phyloP scores from a whole-genome alignment of 2,329 filamentous ascomycete genomes.

The Trichoderma breve region DNA sequence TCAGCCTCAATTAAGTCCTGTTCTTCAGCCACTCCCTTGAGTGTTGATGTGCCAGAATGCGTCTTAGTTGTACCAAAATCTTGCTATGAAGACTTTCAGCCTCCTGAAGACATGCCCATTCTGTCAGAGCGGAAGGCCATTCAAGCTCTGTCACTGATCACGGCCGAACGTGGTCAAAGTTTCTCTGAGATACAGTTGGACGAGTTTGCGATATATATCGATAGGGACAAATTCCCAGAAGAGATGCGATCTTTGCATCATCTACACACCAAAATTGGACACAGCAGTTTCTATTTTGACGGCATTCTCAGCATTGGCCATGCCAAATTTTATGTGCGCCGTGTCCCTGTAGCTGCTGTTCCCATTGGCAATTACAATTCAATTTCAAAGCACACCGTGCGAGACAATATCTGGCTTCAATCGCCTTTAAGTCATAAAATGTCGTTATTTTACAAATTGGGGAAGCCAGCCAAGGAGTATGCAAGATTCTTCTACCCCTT shows the following conservation, averaged over 20 bases:
- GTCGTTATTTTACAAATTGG: slow-evolving; percentile 63
- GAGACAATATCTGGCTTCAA: slow-evolving; percentile 61
- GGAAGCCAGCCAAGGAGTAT: slow-evolving; percentile 59
- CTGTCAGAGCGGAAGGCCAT: slow-evolving; percentile 26
- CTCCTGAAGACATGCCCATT: slow-evolving; percentile 25
- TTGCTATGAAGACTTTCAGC: slow-evolving; percentile 34
- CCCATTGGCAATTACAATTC: slow-evolving; percentile 66
- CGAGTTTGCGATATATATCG: slow-evolving; percentile 57
- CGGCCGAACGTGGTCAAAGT: slow-evolving; percentile 25
- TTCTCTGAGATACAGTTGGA: slow-evolving; percentile 53
- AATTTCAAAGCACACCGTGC: slow-evolving; percentile 45
- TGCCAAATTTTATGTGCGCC: slow-evolving; percentile 49
- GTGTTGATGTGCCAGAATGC: slow-evolving; percentile 31
- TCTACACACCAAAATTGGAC: slow-evolving; percentile 40
- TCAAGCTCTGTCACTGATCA: slow-evolving; percentile 17
- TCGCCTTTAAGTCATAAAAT: slow-evolving; percentile 45
- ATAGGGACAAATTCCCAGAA: slow-evolving; percentile 34
- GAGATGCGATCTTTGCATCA: slow-evolving; percentile 58
- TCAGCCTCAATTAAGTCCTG: not conserved
- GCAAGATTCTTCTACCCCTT: slow-evolving; percentile 60
- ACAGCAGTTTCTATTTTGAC: slow-evolving; percentile 53
- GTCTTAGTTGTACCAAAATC: slow-evolving; percentile 31
- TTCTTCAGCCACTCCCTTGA: not conserved
- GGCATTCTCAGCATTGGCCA: slow-evolving; percentile 53
- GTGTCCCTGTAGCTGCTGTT: slow-evolving; percentile 54